Base-by-base conservation (phyloP, 2,329 filamentous ascomycete genomes). In the Fusarium dimerum region DNA sequence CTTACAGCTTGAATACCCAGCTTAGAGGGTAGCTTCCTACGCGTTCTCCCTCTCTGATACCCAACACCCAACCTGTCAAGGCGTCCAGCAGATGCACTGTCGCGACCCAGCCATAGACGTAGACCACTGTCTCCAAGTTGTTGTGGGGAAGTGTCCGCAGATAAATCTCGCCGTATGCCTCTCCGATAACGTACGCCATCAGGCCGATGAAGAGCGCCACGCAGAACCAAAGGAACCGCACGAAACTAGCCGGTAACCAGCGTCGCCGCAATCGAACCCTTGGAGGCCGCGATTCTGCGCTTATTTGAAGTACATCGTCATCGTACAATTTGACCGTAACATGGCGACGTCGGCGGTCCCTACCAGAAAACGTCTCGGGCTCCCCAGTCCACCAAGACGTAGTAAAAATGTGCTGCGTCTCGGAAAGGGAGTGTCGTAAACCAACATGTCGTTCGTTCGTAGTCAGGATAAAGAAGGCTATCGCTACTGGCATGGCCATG, bases 151-250 rank as follows among this genome's bases (percentile, higher is more conserved):
- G 71, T 1, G 85, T 88, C 39, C 83, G 78, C 38, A 88, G 74
- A 60, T 88, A 88, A 12, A 87, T 81, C 71, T 88, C 85, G 15
- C 85, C 85, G 66, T 88, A 88, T 1, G 83, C 83, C 68, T 88
- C 85, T 66, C 85, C 85, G 58, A 88, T 76, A 10, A 87, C 80
- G 68, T 88, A 88, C 13, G 84, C 85, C 61, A 87, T 73, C 58
- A 88, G 74, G 12, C 81, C 84, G 41, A 87, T 79, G 46, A 77
- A 79, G 20, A 88, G 73, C 5, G 85, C 85, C 30, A 83, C 73
- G 65, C 84, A 87, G 64, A 88, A 88, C 85, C 85, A 88, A 6
- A 88, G 71, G 56, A 88, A 88, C 15, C 85, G 79, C 42, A 87
- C 80, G 63, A 88, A 88, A 67, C 83, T 86, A 9, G 84, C 82